Conservation (phyloP, 2,329 filamentous ascomycete species). For the Fusarium domesticum region DNA sequence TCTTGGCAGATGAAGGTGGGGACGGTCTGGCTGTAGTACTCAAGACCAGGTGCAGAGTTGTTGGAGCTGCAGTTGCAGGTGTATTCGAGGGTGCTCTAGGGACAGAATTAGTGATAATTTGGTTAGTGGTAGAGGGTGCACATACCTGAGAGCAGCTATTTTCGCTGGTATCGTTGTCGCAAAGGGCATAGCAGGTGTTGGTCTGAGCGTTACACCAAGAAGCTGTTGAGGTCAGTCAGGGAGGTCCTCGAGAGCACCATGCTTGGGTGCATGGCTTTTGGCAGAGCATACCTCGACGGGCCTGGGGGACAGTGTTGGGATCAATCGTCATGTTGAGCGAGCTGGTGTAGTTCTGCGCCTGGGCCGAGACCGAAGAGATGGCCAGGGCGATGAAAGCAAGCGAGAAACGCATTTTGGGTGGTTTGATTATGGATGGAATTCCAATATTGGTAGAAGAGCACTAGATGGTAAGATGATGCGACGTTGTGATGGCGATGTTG, state of each 20-base stretch:
- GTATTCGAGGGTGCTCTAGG: conserved; percentile 44
- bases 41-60: conserved; percentile 47
- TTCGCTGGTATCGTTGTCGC: conserved; percentile 34
- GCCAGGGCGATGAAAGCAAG: conserved; percentile 44
- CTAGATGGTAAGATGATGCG: conserved; percentile 12
- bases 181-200: conserved; percentile 50
- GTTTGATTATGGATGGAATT: conserved; percentile 11
- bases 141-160: conserved; percentile 50
- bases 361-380: conserved; percentile 42
- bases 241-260: background rate
- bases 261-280: no score
- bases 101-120: conserved; percentile 1
- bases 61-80: conserved; percentile 49
- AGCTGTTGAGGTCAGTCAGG: conserved; percentile 35
- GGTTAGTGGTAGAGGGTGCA: background rate
- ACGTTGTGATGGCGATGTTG: conserved; percentile 31
- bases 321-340: conserved; percentile 43
- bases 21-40: conserved; percentile 53
- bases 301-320: conserved; percentile 33
- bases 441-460: background rate
- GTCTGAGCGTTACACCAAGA: conserved; percentile 51
- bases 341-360: conserved; percentile 43
- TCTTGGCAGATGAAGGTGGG: conserved; percentile 51
- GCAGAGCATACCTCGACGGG: conserved; percentile 39
- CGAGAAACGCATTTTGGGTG: conserved; percentile 41